These are phyloP conservation scores for Desmodesmus armatus DNA, from an alignment of 139 green algal genomes.

Conservation along the genomic window DNA sequence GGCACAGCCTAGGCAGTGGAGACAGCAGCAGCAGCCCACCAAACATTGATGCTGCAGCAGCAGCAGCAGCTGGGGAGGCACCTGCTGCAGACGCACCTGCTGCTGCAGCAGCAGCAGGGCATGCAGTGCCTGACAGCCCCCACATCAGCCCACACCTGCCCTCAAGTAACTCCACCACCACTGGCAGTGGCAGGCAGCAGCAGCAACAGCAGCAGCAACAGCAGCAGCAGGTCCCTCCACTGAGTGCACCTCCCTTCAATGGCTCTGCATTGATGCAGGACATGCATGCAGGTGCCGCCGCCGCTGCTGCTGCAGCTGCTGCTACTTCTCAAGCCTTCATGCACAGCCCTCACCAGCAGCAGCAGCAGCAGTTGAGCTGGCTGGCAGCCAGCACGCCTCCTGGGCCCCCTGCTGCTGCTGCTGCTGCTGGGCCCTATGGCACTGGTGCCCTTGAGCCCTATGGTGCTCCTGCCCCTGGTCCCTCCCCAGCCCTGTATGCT, in stretches of 20 bases:
- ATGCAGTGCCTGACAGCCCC: background rate
- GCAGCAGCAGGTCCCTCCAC: background rate
- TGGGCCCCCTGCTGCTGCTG: background rate
- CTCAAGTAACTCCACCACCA: background rate
- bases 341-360: background rate
- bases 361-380: background rate
- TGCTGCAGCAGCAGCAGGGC: background rate
- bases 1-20: background rate
- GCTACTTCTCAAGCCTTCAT: background rate
- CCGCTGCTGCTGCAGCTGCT: slow-evolving; percentile 15
- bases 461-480: background rate
- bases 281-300: background rate
- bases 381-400: background rate
- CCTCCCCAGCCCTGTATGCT: background rate
- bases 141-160: slow-evolving; percentile 17
- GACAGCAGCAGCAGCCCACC: slow-evolving; percentile 11
- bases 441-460: no score
- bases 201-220: background rate
- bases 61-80: background rate
- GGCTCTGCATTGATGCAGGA: background rate
- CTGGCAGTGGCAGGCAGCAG: background rate
- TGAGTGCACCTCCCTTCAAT: background rate
- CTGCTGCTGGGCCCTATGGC: no score
- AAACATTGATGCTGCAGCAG: background rate
- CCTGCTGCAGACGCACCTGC: background rate